Conservation (phyloP, 2,329 filamentous ascomycete species). For the Colletotrichum sp. region DNA sequence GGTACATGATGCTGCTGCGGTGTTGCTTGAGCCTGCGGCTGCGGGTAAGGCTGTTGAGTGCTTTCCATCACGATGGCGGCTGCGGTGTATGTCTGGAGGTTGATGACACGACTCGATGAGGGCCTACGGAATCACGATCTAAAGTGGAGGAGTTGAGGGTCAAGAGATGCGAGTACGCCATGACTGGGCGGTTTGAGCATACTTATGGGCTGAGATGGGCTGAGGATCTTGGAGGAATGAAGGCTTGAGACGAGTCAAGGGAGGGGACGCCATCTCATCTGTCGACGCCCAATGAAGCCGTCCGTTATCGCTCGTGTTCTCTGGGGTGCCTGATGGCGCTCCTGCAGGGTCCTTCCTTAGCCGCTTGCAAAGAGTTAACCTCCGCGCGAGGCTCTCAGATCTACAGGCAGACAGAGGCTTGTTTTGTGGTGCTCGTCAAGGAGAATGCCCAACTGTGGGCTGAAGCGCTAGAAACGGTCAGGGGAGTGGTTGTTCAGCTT, state of each 20-base stretch:
- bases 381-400: background rate
- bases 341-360: background rate
- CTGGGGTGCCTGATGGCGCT: background rate
- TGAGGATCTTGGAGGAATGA: background rate
- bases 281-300: background rate
- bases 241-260: background rate
- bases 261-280: background rate
- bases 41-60: background rate
- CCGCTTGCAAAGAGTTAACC: background rate
- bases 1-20: background rate
- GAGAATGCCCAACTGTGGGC: constrained; percentile 4
- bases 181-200: background rate
- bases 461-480: background rate
- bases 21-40: background rate
- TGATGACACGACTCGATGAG: background rate
- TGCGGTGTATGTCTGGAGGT: background rate
- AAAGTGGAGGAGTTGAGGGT: background rate
- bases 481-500: constrained; percentile 1
- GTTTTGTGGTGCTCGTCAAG: background rate
- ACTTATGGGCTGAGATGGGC: constrained; percentile 5
- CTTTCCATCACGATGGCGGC: background rate
- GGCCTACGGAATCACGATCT: background rate
- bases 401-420: background rate
- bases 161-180: background rate
- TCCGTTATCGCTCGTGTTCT: background rate